phyloP scores from a whole-genome alignment of 768 basidiomycete species.

The Tulasnella calospora region DNA sequence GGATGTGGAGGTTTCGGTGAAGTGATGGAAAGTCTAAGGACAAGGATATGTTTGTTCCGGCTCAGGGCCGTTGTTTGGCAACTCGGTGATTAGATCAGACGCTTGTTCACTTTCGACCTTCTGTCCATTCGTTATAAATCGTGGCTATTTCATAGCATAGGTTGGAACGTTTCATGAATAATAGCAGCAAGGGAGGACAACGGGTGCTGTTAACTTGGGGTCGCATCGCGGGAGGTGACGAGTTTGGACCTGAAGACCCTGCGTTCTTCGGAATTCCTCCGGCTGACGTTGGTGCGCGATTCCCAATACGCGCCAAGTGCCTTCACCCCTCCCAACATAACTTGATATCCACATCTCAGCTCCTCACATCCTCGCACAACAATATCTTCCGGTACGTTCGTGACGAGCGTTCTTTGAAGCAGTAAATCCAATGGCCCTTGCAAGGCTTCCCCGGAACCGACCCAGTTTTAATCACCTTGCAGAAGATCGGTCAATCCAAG shows the following conservation, averaged over 20 bases:
- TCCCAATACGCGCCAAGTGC: too few relatives aligned
- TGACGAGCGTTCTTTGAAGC: conserved; percentile 26
- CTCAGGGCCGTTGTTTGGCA: neutral
- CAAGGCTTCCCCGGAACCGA: conserved; percentile 31
- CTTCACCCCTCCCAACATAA: too few relatives aligned
- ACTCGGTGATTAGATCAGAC: neutral
- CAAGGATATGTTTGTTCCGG: neutral
- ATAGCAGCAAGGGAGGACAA: neutral
- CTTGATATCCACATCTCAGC: too few relatives aligned
- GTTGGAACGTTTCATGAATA: neutral
- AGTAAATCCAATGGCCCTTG: neutral
- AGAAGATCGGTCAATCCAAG: neutral
- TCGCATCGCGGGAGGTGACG: too few relatives aligned
- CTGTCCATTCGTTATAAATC: neutral
- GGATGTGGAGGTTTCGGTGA: neutral
- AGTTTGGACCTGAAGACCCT: too few relatives aligned
- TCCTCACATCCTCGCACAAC: too few relatives aligned
- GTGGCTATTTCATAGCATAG: neutral
- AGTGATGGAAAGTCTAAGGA: too few relatives aligned
- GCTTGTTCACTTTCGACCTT: neutral
- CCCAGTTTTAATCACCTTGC: neutral
- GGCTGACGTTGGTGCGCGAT: too few relatives aligned
- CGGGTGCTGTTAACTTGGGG: too few relatives aligned
- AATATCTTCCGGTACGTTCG: too few relatives aligned
- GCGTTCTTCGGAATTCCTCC: too few relatives aligned